Conservation (phyloP, 768 basidiomycete species). For the Kwoniella sp. region DNA sequence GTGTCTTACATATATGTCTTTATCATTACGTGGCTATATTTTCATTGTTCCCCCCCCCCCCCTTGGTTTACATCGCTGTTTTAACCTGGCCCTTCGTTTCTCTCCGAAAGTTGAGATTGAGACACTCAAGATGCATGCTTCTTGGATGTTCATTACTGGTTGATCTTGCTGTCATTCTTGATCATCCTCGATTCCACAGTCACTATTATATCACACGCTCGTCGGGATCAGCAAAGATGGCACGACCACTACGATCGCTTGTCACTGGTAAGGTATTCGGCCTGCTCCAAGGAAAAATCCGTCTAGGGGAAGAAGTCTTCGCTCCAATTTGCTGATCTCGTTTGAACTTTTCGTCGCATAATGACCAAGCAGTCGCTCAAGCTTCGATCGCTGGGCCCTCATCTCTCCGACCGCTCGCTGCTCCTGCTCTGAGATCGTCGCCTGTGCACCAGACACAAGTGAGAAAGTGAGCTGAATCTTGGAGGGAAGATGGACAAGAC, state of each 20-base stretch:
- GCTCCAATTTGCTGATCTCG: neutral
- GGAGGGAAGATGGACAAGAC: neutral
- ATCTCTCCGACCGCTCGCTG: slow-evolving; percentile 10
- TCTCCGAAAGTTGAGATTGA: too few species aligned
- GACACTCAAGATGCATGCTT: too few species aligned
- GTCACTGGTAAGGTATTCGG: slow-evolving; percentile 14
- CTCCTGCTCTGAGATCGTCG: neutral
- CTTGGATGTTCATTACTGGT: too few species aligned
- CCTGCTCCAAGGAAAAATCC: neutral
- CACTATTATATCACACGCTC: too few species aligned
- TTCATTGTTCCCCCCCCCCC: neutral
- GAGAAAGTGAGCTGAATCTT: slow-evolving; percentile 22
- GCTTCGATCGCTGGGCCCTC: slow-evolving; percentile 28
- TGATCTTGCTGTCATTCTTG: too few species aligned
- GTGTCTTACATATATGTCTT: neutral
- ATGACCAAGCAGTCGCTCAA: slow-evolving; percentile 18
- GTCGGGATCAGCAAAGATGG: slow-evolving; percentile 25
- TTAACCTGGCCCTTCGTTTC: too few species aligned
- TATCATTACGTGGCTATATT: slow-evolving; percentile 9
- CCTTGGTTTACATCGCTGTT: neutral
- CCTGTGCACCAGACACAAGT: slow-evolving; percentile 14
- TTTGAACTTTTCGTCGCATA: too few species aligned
- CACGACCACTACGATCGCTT: slow-evolving; percentile 22
- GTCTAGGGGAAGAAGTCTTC: neutral
- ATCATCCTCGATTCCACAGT: neutral